Percentiles rank a stretch among this genome's conserved stretches.
Evolutionary conservation across 2,329 filamentous ascomycete species (phyloP).

Genomic region (Aspergillus sp.): DNA sequence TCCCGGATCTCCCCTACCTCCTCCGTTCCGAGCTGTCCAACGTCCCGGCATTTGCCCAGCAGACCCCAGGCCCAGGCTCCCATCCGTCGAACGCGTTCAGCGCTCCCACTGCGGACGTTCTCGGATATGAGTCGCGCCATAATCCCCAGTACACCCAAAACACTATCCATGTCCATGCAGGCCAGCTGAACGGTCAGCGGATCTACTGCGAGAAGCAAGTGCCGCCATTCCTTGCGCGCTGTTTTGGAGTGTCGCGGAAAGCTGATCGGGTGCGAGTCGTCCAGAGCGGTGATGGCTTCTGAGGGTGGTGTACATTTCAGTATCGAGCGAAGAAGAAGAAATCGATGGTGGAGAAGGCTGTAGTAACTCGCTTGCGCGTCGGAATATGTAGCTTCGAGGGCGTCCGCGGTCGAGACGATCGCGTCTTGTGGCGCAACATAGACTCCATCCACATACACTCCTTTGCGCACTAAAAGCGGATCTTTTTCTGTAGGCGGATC

Average conservation of each 20-base stretch:
- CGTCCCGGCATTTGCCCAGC: constrained; percentile 70
- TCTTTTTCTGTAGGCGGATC: background rate
- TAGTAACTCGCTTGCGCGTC: constrained; percentile 67
- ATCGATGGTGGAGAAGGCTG: constrained; percentile 63
- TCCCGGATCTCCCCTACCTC: constrained; percentile 77
- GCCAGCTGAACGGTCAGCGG: constrained; percentile 53
- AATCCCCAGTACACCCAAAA: constrained; percentile 64
- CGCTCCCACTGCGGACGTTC: constrained; percentile 61
- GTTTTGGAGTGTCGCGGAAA: constrained; percentile 55
- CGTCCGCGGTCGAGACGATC: constrained; percentile 3
- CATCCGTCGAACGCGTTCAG: constrained; percentile 61
- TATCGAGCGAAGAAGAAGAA: constrained; percentile 61
- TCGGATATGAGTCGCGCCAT: constrained; percentile 60
- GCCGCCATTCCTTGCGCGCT: constrained; percentile 57
- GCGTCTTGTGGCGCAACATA: background rate
- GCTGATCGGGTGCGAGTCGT: constrained; percentile 50
- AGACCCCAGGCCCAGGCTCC: constrained; percentile 86
- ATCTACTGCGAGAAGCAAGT: constrained; percentile 36
- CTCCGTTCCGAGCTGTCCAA: constrained; percentile 71
- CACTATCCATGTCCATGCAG: constrained; percentile 58
- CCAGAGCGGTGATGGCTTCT: constrained; percentile 54
- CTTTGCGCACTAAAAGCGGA: background rate
- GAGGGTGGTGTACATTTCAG: constrained; percentile 58
- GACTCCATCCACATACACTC: constrained; percentile 7
- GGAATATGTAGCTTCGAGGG: constrained; percentile 30